Percentiles rank a stretch among this genome's conserved stretches.
Evolutionary conservation across 2,329 filamentous ascomycete genomes (phyloP).

Genomic region (Diaporthe citri): DNA sequence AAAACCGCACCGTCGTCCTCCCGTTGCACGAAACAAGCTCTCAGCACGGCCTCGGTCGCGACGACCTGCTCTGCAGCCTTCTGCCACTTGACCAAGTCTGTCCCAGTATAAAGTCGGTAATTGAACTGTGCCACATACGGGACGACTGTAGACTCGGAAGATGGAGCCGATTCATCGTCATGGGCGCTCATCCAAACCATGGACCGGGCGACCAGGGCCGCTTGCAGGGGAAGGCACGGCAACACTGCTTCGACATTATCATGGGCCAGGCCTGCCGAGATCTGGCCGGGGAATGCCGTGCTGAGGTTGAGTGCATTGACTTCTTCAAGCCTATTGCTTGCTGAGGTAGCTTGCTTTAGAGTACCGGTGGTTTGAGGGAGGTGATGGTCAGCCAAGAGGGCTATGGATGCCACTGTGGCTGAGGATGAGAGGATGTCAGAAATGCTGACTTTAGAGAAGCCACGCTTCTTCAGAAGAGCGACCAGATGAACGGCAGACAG

Average conservation of each 20-base stretch:
- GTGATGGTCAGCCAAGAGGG: slow-evolving; percentile 47
- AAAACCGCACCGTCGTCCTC: slow-evolving; percentile 42
- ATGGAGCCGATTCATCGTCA: neutral
- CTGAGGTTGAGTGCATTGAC: slow-evolving; percentile 18
- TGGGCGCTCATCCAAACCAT: slow-evolving; percentile 41
- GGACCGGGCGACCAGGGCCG: slow-evolving; percentile 51
- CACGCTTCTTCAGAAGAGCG: slow-evolving; percentile 49
- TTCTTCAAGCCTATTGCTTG: neutral
- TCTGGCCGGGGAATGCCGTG: neutral
- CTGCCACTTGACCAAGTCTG: slow-evolving; percentile 40
- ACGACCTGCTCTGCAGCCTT: slow-evolving; percentile 36
- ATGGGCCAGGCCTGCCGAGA: slow-evolving; percentile 31
- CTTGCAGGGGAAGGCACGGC: slow-evolving; percentile 42
- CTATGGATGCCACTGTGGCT: slow-evolving; percentile 48
- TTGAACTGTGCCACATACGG: slow-evolving; percentile 44
- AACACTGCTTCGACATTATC: slow-evolving; percentile 37
- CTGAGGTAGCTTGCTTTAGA: neutral
- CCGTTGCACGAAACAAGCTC: slow-evolving; percentile 43
- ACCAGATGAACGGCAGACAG: slow-evolving; percentile 53
- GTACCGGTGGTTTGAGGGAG: neutral
- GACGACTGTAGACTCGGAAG: slow-evolving; percentile 18
- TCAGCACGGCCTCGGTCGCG: slow-evolving; percentile 42
- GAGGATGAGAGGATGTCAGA: slow-evolving; percentile 48
- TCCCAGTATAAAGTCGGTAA: slow-evolving; percentile 39
- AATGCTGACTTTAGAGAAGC: slow-evolving; percentile 49